Base-by-base conservation (phyloP, 768 basidiomycete species). In the Clavaria fumosa region DNA sequence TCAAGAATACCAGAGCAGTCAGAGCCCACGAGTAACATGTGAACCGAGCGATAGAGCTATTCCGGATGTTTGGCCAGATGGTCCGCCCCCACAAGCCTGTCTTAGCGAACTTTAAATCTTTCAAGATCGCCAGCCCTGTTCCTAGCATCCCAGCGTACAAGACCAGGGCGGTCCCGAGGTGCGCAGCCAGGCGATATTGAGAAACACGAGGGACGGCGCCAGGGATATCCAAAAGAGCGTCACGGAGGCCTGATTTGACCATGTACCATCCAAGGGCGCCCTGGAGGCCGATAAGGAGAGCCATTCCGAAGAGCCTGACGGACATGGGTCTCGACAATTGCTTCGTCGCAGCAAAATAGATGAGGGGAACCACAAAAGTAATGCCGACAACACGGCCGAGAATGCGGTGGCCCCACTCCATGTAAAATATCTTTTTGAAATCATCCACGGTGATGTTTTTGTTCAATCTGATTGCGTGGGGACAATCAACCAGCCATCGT, bases 241-340 rank as follows among this genome's bases (percentile, higher is more conserved):
- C 73, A 48, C 90, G 82, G 7, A 99, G 65, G 1, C 95, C 95
- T 9, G 90, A 96, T 55, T 91, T 82, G 39, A 99, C 95, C 95
- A 99, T 99, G 64, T 97, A 96, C 95, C 95, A 99, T 19, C 95
- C 95, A 14, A 99, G 66, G 14, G 72, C 67, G 32, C 95, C 95
- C 57, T 99, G 90, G 14, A 74, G 77, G 20, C 90, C 95, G 35
- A 99, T 79, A 22, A 96, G 71, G 0, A 75, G 51, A 0, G 78
- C 81, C 45, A 97, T 68, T 2, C 72, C 78, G 10, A 70, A 56
- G 17, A 95, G 70, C 43, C 74, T 71, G n/a, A 56, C 48, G 1
- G 75, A 69, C 42, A 88, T 64, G 0, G 69, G 53, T 2, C 64
- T 58, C 4, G 84, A 65, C 20, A 97, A 75, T 43, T 73, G 71